Conservation (phyloP, 305 asterid species). For the Plantago rigida region DNA sequence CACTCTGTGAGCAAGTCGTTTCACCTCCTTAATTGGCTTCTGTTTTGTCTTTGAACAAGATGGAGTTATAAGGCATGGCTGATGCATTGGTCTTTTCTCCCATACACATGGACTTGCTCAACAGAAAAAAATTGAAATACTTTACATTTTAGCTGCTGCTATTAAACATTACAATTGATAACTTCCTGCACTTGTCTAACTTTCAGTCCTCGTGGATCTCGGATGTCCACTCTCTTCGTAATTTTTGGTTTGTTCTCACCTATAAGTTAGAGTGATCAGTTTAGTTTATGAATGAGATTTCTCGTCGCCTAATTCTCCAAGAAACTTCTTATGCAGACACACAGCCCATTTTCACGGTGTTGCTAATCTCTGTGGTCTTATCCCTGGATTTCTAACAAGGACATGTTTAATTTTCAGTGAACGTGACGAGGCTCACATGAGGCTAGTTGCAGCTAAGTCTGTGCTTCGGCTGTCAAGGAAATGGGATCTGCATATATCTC, state of each 20-base stretch:
- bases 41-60: too few relatives aligned
- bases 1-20: too few relatives aligned
- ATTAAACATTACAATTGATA: background rate
- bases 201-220: background rate
- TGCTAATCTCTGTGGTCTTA: constrained; percentile 7
- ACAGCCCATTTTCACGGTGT: background rate
- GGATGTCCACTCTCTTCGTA: background rate
- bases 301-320: background rate
- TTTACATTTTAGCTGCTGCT: too few relatives aligned
- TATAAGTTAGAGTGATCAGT: background rate
- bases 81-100: too few relatives aligned
- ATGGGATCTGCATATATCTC: constrained; percentile 88
- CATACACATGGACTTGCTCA: too few relatives aligned
- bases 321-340: background rate
- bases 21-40: too few relatives aligned
- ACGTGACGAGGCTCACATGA: constrained; percentile 46
- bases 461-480: constrained; percentile 76
- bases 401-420: constrained; percentile 40
- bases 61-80: too few relatives aligned
- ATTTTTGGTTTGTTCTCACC: background rate
- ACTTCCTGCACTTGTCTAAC: constrained; percentile 3
- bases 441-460: constrained; percentile 85
- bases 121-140: too few relatives aligned
- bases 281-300: background rate
- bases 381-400: constrained; percentile 7